phyloP scores from a whole-genome alignment of 345 rosid species.

The Psidium guajava region DNA sequence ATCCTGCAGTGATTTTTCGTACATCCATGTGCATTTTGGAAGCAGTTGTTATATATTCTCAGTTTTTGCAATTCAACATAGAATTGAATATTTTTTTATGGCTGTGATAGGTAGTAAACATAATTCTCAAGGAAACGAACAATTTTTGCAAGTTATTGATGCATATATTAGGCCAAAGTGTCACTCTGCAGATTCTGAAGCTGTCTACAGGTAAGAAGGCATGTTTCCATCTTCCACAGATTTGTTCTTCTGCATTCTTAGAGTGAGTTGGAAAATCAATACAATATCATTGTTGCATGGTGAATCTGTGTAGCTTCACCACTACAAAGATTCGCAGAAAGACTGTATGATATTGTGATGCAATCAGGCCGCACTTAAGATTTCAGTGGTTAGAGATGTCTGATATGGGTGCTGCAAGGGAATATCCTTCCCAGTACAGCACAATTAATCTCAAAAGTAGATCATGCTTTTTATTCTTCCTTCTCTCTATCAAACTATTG shows the following conservation, averaged over 20 bases:
- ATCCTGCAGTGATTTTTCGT: not conserved
- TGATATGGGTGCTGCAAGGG: not conserved
- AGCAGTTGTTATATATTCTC: not conserved
- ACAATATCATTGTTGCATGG: not conserved
- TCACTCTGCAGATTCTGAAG: slow-evolving; percentile 64
- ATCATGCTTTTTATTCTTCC: not conserved
- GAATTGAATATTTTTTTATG: not conserved
- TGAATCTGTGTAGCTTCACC: not conserved
- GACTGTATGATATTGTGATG: not conserved
- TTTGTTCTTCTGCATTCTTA: not conserved
- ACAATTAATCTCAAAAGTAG: not conserved
- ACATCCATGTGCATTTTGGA: not conserved
- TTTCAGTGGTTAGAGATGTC: not conserved
- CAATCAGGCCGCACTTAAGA: not conserved
- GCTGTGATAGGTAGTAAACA: slow-evolving; percentile 19
- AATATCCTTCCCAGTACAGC: not conserved
- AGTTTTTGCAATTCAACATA: not conserved
- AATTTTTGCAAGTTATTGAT: slow-evolving; percentile 50
- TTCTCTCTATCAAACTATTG: not conserved
- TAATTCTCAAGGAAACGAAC: slow-evolving; percentile 21
- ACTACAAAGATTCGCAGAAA: not conserved
- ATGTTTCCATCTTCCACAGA: slow-evolving; percentile 5
- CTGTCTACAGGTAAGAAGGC: slow-evolving; percentile 39
- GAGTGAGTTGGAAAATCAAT: not conserved
- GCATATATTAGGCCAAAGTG: slow-evolving; percentile 85